phyloP scores from a whole-genome alignment of 169 alveolate genomes.

The Plasmodium vivax region DNA sequence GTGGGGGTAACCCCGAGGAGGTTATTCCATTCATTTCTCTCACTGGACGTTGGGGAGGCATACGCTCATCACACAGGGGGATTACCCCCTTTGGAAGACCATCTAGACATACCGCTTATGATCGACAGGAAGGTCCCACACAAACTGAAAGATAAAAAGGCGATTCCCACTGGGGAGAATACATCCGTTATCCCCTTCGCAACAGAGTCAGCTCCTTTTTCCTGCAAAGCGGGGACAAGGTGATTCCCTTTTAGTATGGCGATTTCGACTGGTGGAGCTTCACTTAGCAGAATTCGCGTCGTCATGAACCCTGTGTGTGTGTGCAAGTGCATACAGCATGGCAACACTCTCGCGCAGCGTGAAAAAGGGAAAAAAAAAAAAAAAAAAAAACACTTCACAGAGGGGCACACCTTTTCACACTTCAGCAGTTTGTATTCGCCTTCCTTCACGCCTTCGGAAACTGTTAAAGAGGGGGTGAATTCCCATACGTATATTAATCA shows the following conservation, averaged over 20 bases:
- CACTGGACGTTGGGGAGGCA: neutral
- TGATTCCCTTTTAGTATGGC: neutral
- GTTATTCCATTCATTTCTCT: neutral
- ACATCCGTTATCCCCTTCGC: neutral
- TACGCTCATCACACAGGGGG: neutral
- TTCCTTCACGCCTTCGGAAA: slow-evolving; percentile 50
- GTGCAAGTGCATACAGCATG: neutral
- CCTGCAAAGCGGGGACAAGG: neutral
- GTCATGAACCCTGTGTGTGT: neutral
- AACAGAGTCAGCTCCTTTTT: neutral
- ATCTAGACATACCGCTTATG: slow-evolving; percentile 31
- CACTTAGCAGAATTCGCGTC: neutral
- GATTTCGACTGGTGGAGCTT: neutral
- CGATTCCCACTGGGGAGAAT: slow-evolving; percentile 9
- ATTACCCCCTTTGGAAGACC: neutral
- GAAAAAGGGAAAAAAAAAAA: neutral
- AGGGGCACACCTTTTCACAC: slow-evolving; percentile 29
- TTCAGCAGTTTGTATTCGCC: slow-evolving; percentile 46
- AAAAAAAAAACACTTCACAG: neutral
- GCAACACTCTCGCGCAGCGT: neutral
- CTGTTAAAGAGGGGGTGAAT: neutral
- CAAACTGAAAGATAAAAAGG: slow-evolving; percentile 31
- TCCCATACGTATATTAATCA: neutral
- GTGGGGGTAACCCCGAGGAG: neutral
- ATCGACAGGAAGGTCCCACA: slow-evolving; percentile 26